phyloP scores from a whole-genome alignment of 805 yeast species.

The Zygoascus ofunaensis region DNA sequence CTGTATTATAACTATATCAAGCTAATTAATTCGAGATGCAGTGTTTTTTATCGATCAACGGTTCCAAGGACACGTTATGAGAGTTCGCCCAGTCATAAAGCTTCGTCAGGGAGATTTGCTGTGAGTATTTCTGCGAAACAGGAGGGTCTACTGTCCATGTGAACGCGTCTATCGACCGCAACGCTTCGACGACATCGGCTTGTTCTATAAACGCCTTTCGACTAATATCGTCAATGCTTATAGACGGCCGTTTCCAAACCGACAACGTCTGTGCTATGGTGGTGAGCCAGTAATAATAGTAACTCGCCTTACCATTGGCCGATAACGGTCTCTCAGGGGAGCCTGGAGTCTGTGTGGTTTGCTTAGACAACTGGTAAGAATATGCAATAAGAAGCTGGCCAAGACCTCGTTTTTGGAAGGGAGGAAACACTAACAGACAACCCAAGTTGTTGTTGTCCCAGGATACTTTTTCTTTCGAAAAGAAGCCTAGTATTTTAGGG shows the following conservation, averaged over 20 bases:
- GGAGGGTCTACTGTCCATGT: neutral
- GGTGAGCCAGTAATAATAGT: slow-evolving; percentile 67
- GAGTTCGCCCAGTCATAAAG: slow-evolving; percentile 4
- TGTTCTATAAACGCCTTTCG: slow-evolving; percentile 28
- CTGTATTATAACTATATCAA: neutral
- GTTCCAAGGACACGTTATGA: slow-evolving; percentile 5
- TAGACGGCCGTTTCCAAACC: slow-evolving; percentile 3
- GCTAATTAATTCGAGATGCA: slow-evolving; percentile 1
- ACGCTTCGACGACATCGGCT: slow-evolving; percentile 27
- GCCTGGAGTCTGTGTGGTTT: slow-evolving; percentile 48
- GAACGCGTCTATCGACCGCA: slow-evolving; percentile 25
- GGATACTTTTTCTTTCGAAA: slow-evolving; percentile 76
- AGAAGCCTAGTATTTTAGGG: slow-evolving; percentile 73
- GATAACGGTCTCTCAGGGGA: slow-evolving; percentile 93
- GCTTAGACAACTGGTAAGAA: slow-evolving; percentile 64
- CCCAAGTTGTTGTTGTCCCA: slow-evolving; percentile 78
- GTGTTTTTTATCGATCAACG: slow-evolving; percentile 5
- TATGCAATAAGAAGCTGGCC: slow-evolving; percentile 79
- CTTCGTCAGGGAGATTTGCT: neutral
- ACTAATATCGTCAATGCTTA: slow-evolving; percentile 23
- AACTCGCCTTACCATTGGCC: slow-evolving; percentile 67
- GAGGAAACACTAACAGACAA: slow-evolving; percentile 86
- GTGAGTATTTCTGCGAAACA: neutral
- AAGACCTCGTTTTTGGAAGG: slow-evolving; percentile 68
- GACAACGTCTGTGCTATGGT: slow-evolving; percentile 30